Base-by-base conservation (phyloP, 1,284 basidiomycete species). In the Ceratorhiza oryzae-sativae region DNA sequence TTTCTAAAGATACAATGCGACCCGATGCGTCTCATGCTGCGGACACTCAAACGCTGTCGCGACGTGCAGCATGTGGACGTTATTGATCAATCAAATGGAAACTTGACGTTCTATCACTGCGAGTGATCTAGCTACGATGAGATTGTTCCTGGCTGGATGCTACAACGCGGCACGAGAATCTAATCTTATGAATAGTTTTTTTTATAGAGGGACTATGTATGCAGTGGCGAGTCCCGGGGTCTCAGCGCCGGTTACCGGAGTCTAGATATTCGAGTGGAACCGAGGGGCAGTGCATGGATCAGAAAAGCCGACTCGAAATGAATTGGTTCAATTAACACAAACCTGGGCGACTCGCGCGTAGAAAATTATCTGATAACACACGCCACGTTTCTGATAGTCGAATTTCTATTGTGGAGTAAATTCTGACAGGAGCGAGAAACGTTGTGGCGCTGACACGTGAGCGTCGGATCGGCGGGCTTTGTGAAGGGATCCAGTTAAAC, bases 31-130 rank as follows among this genome's bases (percentile, higher is more conserved):
- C 12, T 27, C 45, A 48, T 46, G 36, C 34, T 41, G 36, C 51
- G 36, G 2, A 25, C 13, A 55, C 63, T 42, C 39, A 18, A 58
- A 23, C 42, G n/a, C 12, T 18, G 51, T 65, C 18, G 30, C 48
- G 39, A 34, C 65, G 53, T 46, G 55, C 55, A 58, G 41, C 42
- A 70, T 48, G 41, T 58, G 42, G 51, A n/a, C n/a, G n/a, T n/a
- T 36, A 23, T 70, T 23, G 42, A 70, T 70, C 67, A 70, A 27
- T 59, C 67, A 70, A 70, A 70, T 70, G 27, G 41, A 68, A 36
- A 5, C n/a, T 3, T 20, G 5, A 32, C 23, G 30, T 45, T 10
- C 58, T 42, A 60, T 23, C 18, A 41, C 5, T 23, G 23, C 39
- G 53, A 56, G 34, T 23, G 3, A 27, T 3, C 41, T 27, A 36